These are phyloP conservation scores for Penicillium rolfsii DNA, from an alignment of 2,329 filamentous ascomycete species.

Conservation along the genomic window DNA sequence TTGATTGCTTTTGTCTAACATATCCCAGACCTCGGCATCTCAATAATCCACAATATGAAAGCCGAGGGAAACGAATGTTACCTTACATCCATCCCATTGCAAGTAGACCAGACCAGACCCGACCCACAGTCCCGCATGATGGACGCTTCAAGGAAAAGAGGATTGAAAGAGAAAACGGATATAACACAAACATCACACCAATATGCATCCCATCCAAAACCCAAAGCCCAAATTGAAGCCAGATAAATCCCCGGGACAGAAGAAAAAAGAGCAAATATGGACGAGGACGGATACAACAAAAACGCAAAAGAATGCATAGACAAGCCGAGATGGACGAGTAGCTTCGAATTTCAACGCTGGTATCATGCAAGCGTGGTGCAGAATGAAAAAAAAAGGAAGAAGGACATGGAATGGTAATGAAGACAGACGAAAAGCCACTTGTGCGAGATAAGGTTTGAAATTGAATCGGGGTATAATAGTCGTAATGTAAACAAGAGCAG, in stretches of 20 bases:
- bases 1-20: background rate
- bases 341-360: background rate
- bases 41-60: background rate
- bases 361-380: background rate
- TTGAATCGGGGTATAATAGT: conserved; percentile 24
- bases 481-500: conserved; percentile 14
- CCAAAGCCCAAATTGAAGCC: background rate
- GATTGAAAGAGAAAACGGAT: background rate
- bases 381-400: background rate
- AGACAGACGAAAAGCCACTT: background rate
- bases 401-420: background rate
- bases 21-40: background rate
- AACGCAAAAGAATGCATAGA: background rate
- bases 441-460: conserved; percentile 4
- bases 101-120: background rate
- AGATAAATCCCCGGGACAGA: background rate
- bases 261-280: background rate
- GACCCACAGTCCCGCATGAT: background rate
- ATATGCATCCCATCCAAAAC: background rate
- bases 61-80: background rate
- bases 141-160: background rate
- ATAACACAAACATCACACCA: background rate
- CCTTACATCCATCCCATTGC: background rate
- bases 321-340: background rate
- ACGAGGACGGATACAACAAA: background rate